These are phyloP conservation scores for Diaporthe citrichinensis DNA, from an alignment of 2,329 filamentous ascomycete species.

Conservation along the genomic window DNA sequence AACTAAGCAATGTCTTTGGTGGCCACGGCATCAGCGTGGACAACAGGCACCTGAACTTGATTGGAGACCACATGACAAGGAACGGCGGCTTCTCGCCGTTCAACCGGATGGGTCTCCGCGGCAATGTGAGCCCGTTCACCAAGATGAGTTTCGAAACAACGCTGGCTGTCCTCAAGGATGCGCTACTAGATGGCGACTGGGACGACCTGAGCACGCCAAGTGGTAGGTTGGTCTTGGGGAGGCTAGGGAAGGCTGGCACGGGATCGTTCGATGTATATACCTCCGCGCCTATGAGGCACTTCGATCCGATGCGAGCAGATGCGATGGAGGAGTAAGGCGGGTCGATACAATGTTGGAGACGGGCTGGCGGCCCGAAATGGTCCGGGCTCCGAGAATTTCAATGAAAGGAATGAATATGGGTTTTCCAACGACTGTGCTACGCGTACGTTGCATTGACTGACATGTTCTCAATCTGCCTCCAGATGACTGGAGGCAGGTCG, in stretches of 20 bases:
- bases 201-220: slow-evolving; percentile 90
- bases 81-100: slow-evolving; percentile 91
- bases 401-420: not conserved
- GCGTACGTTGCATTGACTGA: not conserved
- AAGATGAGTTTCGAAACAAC: slow-evolving; percentile 99
- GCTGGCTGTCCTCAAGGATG: slow-evolving; percentile 91
- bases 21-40: slow-evolving; percentile 95
- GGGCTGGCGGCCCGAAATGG: not conserved
- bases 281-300: slow-evolving; percentile 67
- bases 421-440: not conserved
- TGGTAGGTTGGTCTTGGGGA: slow-evolving; percentile 89
- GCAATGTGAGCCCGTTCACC: slow-evolving; percentile 90
- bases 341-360: not conserved
- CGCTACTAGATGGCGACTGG: slow-evolving; percentile 89
- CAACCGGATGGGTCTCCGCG: slow-evolving; percentile 88
- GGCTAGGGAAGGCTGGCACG: slow-evolving; percentile 86
- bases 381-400: not conserved
- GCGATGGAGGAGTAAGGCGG: slow-evolving; percentile 35
- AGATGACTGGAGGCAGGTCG: not conserved
- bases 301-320: slow-evolving; percentile 50
- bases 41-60: slow-evolving; percentile 91
- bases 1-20: slow-evolving; percentile 88
- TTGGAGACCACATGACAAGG: slow-evolving; percentile 98
- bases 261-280: slow-evolving; percentile 92
- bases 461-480: not conserved